A percentile compares a stretch with the other conserved stretches of the same genome.
Conservation (phyloP, 1,139 yeast species). For the Lodderomyces jiufengensis region DNA sequence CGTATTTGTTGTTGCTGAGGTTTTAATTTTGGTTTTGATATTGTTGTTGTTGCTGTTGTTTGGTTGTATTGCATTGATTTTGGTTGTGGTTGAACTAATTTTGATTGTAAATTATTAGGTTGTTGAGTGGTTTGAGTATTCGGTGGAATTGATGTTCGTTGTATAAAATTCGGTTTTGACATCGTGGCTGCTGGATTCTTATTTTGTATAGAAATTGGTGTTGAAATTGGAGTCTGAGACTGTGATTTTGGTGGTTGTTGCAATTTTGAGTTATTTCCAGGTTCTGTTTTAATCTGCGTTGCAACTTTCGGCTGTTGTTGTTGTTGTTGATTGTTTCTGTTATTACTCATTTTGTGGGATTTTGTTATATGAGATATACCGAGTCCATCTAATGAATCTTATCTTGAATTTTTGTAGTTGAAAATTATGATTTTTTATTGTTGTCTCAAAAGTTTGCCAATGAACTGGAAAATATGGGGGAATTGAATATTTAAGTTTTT, state of each 20-base stretch:
- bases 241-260: too few species aligned
- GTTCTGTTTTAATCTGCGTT: too few species aligned
- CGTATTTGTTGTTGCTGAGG: slow-evolving; percentile 4
- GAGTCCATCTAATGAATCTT: too few species aligned
- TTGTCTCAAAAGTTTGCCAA: not conserved
- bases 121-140: slow-evolving; percentile 2
- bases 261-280: too few species aligned
- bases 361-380: too few species aligned
- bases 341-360: too few species aligned
- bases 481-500: not conserved
- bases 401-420: too few species aligned
- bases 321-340: too few species aligned
- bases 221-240: not conserved
- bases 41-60: slow-evolving; percentile 3
- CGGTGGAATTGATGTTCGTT: not conserved
- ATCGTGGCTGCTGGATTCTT: too few species aligned
- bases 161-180: too few species aligned
- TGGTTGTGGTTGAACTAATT: not conserved
- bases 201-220: not conserved
- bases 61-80: slow-evolving; percentile 1
- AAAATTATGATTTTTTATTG: not conserved
- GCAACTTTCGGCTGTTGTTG: too few species aligned
- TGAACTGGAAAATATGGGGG: not conserved
- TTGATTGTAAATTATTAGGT: not conserved
- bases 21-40: not conserved